Conservation (phyloP, 1,139 yeast genomes). For the Suhomyces chickasaworum region DNA sequence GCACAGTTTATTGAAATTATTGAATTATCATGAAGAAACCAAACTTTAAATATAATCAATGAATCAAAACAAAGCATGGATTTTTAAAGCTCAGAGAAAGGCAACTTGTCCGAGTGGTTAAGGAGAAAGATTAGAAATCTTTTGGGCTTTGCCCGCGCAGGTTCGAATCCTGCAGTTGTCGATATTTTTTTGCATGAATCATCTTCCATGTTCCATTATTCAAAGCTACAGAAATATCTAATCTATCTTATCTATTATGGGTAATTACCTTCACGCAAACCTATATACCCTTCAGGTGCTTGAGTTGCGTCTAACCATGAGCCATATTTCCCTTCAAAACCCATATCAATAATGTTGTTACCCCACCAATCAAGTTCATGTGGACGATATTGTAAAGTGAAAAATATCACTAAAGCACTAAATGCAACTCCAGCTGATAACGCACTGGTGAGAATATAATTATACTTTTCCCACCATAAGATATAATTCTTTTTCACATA, state of each 20-base stretch:
- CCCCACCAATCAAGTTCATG: slow-evolving; percentile 60
- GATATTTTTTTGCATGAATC: slow-evolving; percentile 26
- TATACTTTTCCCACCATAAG: slow-evolving; percentile 67
- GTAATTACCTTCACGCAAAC: slow-evolving; percentile 40
- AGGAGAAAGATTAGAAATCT: slow-evolving; percentile 41
- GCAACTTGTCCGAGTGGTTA: slow-evolving; percentile 41
- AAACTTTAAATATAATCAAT: too few species aligned
- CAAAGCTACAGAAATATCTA: background rate
- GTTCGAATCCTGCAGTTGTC: slow-evolving; percentile 55
- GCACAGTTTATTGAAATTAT: too few species aligned
- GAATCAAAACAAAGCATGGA: too few species aligned
- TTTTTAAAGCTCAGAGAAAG: slow-evolving; percentile 2
- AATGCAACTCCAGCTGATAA: slow-evolving; percentile 63
- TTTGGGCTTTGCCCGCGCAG: slow-evolving; percentile 58
- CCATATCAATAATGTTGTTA: slow-evolving; percentile 44
- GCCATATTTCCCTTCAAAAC: slow-evolving; percentile 43
- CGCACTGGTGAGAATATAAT: slow-evolving; percentile 57
- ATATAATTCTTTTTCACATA: slow-evolving; percentile 49
- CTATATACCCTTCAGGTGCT: slow-evolving; percentile 50
- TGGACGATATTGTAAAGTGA: slow-evolving; percentile 52
- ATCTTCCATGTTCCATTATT: too few species aligned
- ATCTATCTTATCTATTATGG: slow-evolving; percentile 25
- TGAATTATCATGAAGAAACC: too few species aligned
- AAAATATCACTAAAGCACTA: slow-evolving; percentile 54
- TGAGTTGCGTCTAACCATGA: slow-evolving; percentile 36